Base-by-base conservation (phyloP, 2,329 filamentous ascomycete species). In the Cytospora paraplurivora region DNA sequence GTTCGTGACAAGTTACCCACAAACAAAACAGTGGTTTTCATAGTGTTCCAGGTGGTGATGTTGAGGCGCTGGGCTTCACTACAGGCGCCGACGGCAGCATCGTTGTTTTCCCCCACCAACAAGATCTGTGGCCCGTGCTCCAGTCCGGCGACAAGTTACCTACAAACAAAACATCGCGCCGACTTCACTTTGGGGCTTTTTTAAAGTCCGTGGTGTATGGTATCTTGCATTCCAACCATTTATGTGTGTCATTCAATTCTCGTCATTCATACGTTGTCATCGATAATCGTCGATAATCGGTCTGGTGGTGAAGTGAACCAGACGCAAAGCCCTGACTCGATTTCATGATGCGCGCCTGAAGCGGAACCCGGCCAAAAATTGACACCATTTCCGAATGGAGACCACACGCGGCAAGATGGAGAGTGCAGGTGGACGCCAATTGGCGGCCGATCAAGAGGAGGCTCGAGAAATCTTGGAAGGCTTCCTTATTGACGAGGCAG, bases 401-500 rank as follows among this genome's bases (percentile, higher is more conserved):
- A 47, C 44, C 12, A 6, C n/a, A 8, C 7, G 21, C 8, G 44
- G n/a, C 41, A 19, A 47, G 10, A 47, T 47, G 44, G 44, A 47
- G 44, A 19, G 44, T 19, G n/a, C n/a, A 47, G 12, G 44, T 47
- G 44, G n/a, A 47, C n/a, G 44, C 44, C 44, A 19, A 47, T 47
- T 47, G 44, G 44, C 44, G 44, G n/a, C 11, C 12, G 13, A 7
- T 12, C 12, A 8, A 21, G 44, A 47, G n/a, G 21, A 21, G 44
- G 44, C 44, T 19, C 44, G 44, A 47, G 44, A 47, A 47, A 47
- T 47, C 17, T 19, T 47, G 44, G 44, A 47, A 21, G 44, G 44
- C 44, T 47, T 47, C 44, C 44, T 47, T 19, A 61, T 61, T 50
- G 59, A 61, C 59, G 59, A 61, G 59, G 54, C 53, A 33, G 59